A percentile compares a stretch with the other conserved stretches of the same genome.
Evolutionary conservation across 2,329 filamentous ascomycete species (phyloP).

Genomic region (Phoma sp.): DNA sequence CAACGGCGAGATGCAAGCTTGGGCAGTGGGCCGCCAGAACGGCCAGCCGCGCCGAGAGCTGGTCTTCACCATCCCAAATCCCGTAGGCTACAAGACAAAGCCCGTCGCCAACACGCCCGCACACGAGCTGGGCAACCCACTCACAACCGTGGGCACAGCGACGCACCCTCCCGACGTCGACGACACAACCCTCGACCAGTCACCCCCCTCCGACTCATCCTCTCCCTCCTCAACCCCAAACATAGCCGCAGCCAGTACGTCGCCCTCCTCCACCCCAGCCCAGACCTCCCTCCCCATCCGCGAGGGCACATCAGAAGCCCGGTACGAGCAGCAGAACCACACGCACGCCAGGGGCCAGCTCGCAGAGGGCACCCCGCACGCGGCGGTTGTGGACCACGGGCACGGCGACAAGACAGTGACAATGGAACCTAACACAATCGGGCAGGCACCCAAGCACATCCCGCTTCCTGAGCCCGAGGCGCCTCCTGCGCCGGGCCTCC

Average conservation of each 20-base stretch:
- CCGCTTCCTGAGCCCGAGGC: constrained; percentile 44
- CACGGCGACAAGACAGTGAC: constrained; percentile 53
- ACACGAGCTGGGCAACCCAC: constrained; percentile 27
- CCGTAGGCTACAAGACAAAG: constrained; percentile 36
- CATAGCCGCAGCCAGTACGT: constrained; percentile 1
- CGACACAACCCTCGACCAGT: constrained; percentile 23
- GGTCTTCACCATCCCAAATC: constrained; percentile 48
- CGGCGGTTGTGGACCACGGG: constrained; percentile 49
- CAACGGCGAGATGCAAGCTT: constrained; percentile 52
- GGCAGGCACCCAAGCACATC: constrained; percentile 57
- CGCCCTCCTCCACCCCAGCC: constrained; percentile 16
- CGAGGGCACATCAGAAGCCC: constrained; percentile 51
- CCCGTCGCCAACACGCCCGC: constrained; percentile 39
- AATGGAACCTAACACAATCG: constrained; percentile 56
- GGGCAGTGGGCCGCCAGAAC: constrained; percentile 53
- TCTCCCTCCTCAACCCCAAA: constrained; percentile 23
- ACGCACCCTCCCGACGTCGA: constrained; percentile 44
- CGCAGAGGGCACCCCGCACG: constrained; percentile 50
- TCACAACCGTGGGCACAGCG: constrained; percentile 43
- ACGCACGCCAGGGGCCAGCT: constrained; percentile 55
- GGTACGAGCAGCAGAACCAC: constrained; percentile 49
- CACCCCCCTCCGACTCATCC: constrained; percentile 29
- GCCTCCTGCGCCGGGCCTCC: constrained; percentile 40
- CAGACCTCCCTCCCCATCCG: constrained; percentile 37
- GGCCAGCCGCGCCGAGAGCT: constrained; percentile 48